Evolutionary conservation across 768 basidiomycete genomes (phyloP), one percentile per base, ranked within the genome.

Genomic region (Chalciporus pseudorubinellus): DNA sequence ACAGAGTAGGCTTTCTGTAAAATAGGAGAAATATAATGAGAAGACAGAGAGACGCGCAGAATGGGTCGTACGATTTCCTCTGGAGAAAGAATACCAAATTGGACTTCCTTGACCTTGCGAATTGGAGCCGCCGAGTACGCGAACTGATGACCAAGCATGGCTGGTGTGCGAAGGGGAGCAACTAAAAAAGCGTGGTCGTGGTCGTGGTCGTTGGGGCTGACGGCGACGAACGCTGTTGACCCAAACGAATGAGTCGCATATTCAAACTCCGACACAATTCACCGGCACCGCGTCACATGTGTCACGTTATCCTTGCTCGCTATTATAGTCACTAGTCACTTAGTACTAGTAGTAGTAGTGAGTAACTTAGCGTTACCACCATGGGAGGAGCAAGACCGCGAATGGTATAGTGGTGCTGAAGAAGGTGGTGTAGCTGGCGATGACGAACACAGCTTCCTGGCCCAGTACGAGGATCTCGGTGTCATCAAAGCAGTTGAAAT

Each of bases 41-140:
- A 31, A 36, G 19, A 29, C 2, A 12, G 13, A 16, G 7, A 22
- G 34, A 42, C 44, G 29, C 8, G 4, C 12, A 11, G 29, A 8
- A 13, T 18, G 24, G 43, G 11, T 34, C 69, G 44, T 66, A 98
- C 94, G 66, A 98, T 98, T 80, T 98, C 97, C 74, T 98, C 97
- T 10, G 97, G 97, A 29, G 94, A 95, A 62, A 99, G 85, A 62
- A 99, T 93, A 63, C 95, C 94, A 78, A 98, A 98, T 71, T 98
- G 95, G 56, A 98, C 95, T 75, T 98, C 95, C 77, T 86, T 89
- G 63, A 98, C 91, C 74, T 92, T 92, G 74, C 91, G 88, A 72
- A 95, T 81, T 26, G 95, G 95, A 48, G 94, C 95, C 64, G 91
- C 85, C 22, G 95, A 97, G 72, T 82, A 90, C 55, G 94, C 90